Base-by-base conservation (phyloP, 805 yeast genomes). In the Candida arabinofermentans region DNA sequence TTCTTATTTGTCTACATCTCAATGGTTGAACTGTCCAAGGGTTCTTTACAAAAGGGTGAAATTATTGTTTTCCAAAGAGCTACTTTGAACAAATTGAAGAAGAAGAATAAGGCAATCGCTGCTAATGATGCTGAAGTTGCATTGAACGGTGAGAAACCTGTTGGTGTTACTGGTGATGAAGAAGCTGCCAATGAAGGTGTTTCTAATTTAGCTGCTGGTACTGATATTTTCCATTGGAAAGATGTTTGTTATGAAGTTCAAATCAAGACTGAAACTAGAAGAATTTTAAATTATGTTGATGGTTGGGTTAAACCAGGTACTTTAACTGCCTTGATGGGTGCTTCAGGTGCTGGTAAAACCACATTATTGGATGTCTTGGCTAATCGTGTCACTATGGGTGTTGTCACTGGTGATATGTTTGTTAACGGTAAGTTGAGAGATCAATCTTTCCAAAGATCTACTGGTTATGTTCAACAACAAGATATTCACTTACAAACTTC, bases 301-400 rank as follows among this genome's bases (percentile, higher is more conserved):
- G 93, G 91, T 37, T 84, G 86, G 85, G 89, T 84, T 33, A 81
- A 82, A 57, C 90, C 90, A 8, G 90, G 90, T 49, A 83, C 88
- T 36, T 66, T 85, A 57, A 85, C 91, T 39, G 93, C 93, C 10
- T 58, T 77, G 23, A 75, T 77, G 80, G 82, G 82, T 50, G 80
- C 75, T 36, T 75, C 81, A n/a, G 81, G 82, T 57, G 81, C 81
- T 23, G 81, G 83, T 55, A 77, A 77, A 51, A 77, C 81, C 9
- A 77, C 81, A 9, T 59, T 77, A 40, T 64, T 77, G 50, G 77
- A 77, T 56, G 70, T 70, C 17, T 61, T 76, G 43, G 74, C 81
- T 34, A 75, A 73, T 50, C 65, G 83, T 59, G 67, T 72, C 45
- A 71, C 74, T 30, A 67, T 68, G 61, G 84, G 84, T 59, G 74